Percentiles rank a stretch among this genome's conserved stretches.
phyloP scores from a whole-genome alignment of 768 basidiomycete species.

The Amanita muscaria region DNA sequence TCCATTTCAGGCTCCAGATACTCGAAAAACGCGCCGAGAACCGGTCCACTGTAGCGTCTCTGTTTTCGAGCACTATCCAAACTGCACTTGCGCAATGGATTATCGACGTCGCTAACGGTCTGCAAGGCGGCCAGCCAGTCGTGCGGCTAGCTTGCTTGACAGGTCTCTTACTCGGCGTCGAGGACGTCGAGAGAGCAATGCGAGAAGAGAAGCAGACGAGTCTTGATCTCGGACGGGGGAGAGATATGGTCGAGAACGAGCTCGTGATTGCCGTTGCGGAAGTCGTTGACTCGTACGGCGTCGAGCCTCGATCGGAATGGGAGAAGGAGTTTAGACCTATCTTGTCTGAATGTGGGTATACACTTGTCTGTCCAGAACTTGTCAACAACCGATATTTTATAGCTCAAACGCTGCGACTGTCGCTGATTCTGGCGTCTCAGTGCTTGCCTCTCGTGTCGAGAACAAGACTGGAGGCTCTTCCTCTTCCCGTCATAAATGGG shows the following conservation, averaged over 20 bases:
- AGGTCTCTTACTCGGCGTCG: constrained; percentile 57
- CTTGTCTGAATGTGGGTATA: constrained; percentile 13
- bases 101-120: constrained; percentile 40
- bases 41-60: constrained; percentile 22
- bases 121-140: constrained; percentile 59
- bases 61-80: constrained; percentile 32
- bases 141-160: constrained; percentile 53
- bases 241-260: constrained; percentile 51
- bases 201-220: constrained; percentile 18
- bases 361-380: neutral
- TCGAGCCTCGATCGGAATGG: constrained; percentile 36
- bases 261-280: constrained; percentile 64
- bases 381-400: constrained; percentile 7
- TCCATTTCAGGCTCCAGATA: constrained; percentile 41
- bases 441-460: constrained; percentile 47
- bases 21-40: constrained; percentile 26
- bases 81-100: constrained; percentile 43
- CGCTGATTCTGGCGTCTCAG: constrained; percentile 52
- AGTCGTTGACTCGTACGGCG: constrained; percentile 42
- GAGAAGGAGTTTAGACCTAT: constrained; percentile 59
- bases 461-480: constrained; percentile 50
- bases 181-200: constrained; percentile 39
- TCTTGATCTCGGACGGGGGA: constrained; percentile 21
- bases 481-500: constrained; percentile 35
- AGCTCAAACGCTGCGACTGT: constrained; percentile 39